Conservation (phyloP, 192 early-diverging fungal species). For the Geranomyces variabilis region DNA sequence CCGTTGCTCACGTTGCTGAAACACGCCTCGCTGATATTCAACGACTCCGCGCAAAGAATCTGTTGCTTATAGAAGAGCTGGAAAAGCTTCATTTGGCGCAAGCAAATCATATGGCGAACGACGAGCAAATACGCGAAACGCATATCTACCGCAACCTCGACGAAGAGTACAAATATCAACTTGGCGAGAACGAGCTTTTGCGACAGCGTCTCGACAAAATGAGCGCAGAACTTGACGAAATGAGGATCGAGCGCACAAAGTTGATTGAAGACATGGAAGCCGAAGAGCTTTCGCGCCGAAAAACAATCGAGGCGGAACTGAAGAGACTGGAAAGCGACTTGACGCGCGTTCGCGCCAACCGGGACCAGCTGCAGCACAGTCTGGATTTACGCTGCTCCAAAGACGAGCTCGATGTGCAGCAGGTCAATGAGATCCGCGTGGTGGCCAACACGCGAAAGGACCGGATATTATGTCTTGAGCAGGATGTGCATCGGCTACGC, state of each 20-base stretch:
- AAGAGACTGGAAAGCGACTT: conserved; percentile 48
- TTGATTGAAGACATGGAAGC: conserved; percentile 50
- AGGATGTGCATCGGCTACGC: conserved; percentile 49
- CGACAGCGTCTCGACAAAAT: conserved; percentile 43
- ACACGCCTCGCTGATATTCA: conserved; percentile 43
- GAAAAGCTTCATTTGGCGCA: conserved; percentile 28
- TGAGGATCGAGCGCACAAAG: conserved; percentile 40
- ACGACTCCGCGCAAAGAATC: conserved; percentile 29
- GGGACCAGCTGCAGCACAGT: conserved; percentile 47
- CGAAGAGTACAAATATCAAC: conserved; percentile 36
- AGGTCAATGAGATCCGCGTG: conserved; percentile 41
- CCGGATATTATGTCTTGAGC: conserved; percentile 48
- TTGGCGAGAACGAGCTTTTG: conserved; percentile 34
- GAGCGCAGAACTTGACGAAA: conserved; percentile 35
- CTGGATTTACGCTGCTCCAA: conserved; percentile 46
- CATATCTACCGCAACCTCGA: conserved; percentile 38
- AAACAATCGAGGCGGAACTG: conserved; percentile 48
- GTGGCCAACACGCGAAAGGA: conserved; percentile 51
- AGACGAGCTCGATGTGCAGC: conserved; percentile 42
- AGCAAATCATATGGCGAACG: conserved; percentile 17
- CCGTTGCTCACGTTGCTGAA: conserved; percentile 24
- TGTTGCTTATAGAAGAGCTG: conserved; percentile 33
- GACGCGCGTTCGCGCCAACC: conserved; percentile 43
- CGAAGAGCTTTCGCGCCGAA: conserved; percentile 45
- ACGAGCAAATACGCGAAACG: conserved; percentile 29